A percentile compares a stretch with the other conserved stretches of the same genome.
Evolutionary conservation across 257 asterid species (phyloP).

Genomic region (Fraxinus anomala): DNA sequence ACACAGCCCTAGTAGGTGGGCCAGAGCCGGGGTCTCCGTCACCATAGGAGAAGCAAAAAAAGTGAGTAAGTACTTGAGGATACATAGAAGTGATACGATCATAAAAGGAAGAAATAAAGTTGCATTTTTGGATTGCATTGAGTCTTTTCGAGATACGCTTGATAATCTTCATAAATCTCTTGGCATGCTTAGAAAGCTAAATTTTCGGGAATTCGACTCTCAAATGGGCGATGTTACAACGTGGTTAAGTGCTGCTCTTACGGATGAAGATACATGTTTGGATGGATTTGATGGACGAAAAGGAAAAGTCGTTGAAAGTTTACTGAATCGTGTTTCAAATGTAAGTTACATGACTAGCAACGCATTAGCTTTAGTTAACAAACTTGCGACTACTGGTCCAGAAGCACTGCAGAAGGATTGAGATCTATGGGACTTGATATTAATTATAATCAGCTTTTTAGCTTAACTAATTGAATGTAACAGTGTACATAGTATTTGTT

Average conservation of each 20-base stretch:
- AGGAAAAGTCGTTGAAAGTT: conserved; percentile 28
- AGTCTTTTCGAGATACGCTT: conserved; percentile 53
- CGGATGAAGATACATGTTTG: conserved; percentile 68
- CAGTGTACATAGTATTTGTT: background rate
- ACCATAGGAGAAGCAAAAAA: conserved; percentile 55
- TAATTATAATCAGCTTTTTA: background rate
- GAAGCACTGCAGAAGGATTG: background rate
- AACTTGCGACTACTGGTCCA: conserved; percentile 64
- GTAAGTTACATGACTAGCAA: conserved; percentile 61
- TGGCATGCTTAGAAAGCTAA: conserved; percentile 47
- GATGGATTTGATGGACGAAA: conserved; percentile 50
- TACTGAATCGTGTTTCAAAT: conserved; percentile 41
- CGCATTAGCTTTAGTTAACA: conserved; percentile 69
- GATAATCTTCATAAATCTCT: conserved; percentile 65
- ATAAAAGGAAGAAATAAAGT: conserved; percentile 32
- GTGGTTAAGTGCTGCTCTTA: conserved; percentile 77
- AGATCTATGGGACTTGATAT: background rate
- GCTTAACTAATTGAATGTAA: background rate
- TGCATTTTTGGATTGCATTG: conserved; percentile 56
- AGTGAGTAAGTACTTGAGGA: conserved; percentile 33
- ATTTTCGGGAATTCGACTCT: conserved; percentile 31
- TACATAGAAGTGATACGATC: background rate
- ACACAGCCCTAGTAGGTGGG: conserved; percentile 59
- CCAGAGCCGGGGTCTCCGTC: conserved; percentile 73
- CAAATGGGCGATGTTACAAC: conserved; percentile 65